phyloP scores from a whole-genome alignment of 805 yeast species.

The Yarrowia sp. region DNA sequence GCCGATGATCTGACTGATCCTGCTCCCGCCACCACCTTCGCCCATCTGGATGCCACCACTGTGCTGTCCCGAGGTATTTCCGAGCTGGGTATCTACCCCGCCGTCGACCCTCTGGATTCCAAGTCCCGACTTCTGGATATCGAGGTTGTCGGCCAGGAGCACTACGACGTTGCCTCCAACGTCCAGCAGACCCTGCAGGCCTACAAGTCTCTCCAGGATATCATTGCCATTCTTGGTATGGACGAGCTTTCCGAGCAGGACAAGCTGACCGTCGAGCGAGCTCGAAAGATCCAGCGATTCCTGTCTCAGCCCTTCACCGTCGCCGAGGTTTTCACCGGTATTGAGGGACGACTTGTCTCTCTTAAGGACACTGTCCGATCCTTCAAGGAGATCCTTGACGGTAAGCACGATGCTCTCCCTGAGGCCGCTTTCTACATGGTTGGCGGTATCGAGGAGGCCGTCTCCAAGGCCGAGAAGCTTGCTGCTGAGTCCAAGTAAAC shows the following conservation, averaged over 20 bases:
- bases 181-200: conserved; percentile 99
- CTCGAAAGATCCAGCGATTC: conserved; percentile 99
- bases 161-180: conserved; percentile 90
- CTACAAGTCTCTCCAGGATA: conserved; percentile 99
- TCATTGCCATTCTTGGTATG: conserved; percentile 99
- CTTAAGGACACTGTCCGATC: conserved; percentile 93
- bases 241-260: conserved; percentile 99
- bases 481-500: conserved; percentile 70
- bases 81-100: conserved; percentile 99
- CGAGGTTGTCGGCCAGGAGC: conserved; percentile 98
- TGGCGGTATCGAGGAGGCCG: conserved; percentile 98
- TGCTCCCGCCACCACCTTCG: conserved; percentile 99
- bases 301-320: conserved; percentile 99
- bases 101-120: conserved; percentile 99
- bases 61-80: conserved; percentile 99
- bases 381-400: conserved; percentile 96
- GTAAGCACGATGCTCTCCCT: conserved; percentile 98
- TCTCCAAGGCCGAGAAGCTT: conserved; percentile 98
- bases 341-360: conserved; percentile 96
- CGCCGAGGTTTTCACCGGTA: conserved; percentile 99
- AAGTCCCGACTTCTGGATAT: conserved; percentile 98
- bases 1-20: conserved; percentile 99
- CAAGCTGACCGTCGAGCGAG: conserved; percentile 99
- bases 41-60: conserved; percentile 99
- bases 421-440: conserved; percentile 99